phyloP scores from a whole-genome alignment of 2,329 filamentous ascomycete genomes.

The Exophiala xenobiotica region DNA sequence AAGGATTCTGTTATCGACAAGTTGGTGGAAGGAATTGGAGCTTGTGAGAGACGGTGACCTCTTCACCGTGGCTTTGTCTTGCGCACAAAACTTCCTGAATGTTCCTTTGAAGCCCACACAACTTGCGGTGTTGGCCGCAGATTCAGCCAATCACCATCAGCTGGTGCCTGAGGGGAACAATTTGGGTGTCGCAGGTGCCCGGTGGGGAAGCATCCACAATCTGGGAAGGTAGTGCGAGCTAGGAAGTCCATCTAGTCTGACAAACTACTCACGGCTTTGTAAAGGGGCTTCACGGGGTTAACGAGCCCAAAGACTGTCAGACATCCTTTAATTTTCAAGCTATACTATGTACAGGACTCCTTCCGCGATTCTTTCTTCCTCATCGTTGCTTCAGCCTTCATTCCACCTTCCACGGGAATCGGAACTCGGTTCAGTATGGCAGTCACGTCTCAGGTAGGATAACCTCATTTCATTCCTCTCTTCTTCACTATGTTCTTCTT shows the following conservation, averaged over 20 bases:
- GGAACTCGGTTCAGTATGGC: not conserved
- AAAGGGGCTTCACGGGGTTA: too few species aligned
- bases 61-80: not conserved
- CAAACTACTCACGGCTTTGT: too few species aligned
- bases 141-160: conserved; percentile 13
- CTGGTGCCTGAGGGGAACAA: conserved; percentile 15
- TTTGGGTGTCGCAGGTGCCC: not conserved
- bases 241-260: too few species aligned
- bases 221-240: too few species aligned
- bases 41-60: not conserved
- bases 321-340: too few species aligned
- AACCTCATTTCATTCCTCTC: not conserved
- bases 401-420: not conserved
- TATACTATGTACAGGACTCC: too few species aligned
- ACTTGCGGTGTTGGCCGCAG: conserved; percentile 6
- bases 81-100: conserved; percentile 27
- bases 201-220: not conserved
- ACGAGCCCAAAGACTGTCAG: too few species aligned
- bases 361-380: too few species aligned
- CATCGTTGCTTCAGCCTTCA: not conserved
- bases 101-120: conserved; percentile 14
- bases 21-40: not conserved
- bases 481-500: not conserved
- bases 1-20: not conserved
- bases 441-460: not conserved